Evolutionary conservation across 805 yeast genomes (phyloP), one percentile per base, ranked within the genome.

Genomic region (Yarrowia sp.): DNA sequence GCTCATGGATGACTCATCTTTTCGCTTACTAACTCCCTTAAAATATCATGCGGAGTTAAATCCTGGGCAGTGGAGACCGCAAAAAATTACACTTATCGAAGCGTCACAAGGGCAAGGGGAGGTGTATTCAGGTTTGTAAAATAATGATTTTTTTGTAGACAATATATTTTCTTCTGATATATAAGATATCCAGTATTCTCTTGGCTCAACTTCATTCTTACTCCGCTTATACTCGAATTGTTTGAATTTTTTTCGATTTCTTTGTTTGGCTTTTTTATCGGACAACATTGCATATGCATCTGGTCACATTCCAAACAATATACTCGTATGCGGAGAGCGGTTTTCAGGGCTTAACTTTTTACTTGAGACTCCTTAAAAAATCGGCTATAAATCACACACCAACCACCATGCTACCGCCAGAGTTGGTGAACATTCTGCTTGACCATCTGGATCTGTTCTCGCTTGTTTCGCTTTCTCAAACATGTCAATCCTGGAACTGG

Each of bases 61-160:
- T 16, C 8, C 12, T 8, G 19, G 28, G 26, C 10, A 16, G 17
- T 7, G 4, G 43, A 38, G 22, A 16, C 24, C 12, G 48, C 30
- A 48, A 19, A 32, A 11, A n/a, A n/a, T 48, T 48, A 48, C 54
- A 32, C 54, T 48, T 48, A 48, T 48, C 54, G 36, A 30, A 48
- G 54, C 54, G 54, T 48, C 38, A 19, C 36, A 28, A 44, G 54
- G 36, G 51, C 11, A n/a, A 17, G 33, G 33, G 10, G 30, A 26
- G 32, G 6, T 24, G 10, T 4, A 7, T 2, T 16, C 14, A 5
- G 16, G 5, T 8, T 33, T 1, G 17, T 5, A 1, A 7, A 33
- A 16, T 33, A 4, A 16, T 14, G 35, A 14, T 1, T n/a, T 16
- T 16, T 4, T 33, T 3, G 17, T 16, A 16, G 8, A 17, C 14